Conservation (phyloP, 768 basidiomycete genomes). For the Kwoniella bestiolae region DNA sequence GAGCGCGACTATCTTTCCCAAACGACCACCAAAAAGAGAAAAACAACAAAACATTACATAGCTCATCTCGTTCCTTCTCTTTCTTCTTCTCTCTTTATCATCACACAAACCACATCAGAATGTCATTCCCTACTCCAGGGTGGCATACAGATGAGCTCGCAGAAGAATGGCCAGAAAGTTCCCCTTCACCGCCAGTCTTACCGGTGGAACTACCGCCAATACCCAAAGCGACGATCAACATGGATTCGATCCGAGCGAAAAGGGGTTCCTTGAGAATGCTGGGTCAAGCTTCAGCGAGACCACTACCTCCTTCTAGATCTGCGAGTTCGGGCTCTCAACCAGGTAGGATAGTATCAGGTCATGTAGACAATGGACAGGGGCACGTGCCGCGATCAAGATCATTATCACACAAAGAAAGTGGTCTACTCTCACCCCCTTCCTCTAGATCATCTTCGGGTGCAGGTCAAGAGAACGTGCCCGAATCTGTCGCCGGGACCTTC, state of each 20-base stretch:
- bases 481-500: conserved; percentile 54
- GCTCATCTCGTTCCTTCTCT: neutral
- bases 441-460: conserved; percentile 55
- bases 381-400: conserved; percentile 26
- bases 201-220: conserved; percentile 58
- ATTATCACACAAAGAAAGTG: conserved; percentile 10
- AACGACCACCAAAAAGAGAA: conserved; percentile 7
- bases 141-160: conserved; percentile 74
- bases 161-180: conserved; percentile 82
- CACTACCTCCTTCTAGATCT: conserved; percentile 33
- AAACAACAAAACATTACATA: conserved; percentile 20
- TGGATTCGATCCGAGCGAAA: conserved; percentile 41
- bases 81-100: neutral
- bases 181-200: conserved; percentile 46
- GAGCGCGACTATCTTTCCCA: conserved; percentile 23
- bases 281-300: conserved; percentile 44
- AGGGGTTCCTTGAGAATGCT: conserved; percentile 45
- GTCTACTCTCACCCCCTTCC: conserved; percentile 38
- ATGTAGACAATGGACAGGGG: conserved; percentile 35
- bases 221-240: conserved; percentile 58
- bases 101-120: conserved; percentile 7
- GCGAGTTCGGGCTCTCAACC: conserved; percentile 14
- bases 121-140: conserved; percentile 39
- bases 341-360: conserved; percentile 43
- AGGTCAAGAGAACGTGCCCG: conserved; percentile 47